Evolutionary conservation across 2,329 filamentous ascomycete species (phyloP).

Genomic region (Ceratocystis destructans): DNA sequence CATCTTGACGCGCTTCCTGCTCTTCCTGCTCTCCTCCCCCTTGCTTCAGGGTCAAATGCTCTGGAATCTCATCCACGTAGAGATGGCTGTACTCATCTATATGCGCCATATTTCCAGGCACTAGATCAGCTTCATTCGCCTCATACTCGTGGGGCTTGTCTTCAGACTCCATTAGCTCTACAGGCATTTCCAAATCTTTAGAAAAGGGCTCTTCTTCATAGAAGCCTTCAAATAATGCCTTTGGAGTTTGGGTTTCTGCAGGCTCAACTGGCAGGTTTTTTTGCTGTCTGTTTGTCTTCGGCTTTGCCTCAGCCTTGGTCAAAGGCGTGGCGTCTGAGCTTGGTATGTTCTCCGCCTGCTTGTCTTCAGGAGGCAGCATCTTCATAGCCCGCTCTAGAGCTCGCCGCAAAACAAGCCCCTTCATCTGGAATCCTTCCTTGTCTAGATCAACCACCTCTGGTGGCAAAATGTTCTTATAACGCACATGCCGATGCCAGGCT

Average conservation of each 20-base stretch:
- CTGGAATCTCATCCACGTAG: background rate
- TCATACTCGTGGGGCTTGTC: background rate
- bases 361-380: slow-evolving; percentile 9
- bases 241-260: background rate
- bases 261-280: background rate
- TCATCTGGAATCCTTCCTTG: slow-evolving; percentile 12
- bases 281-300: background rate
- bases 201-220: background rate
- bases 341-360: background rate
- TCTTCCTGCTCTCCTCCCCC: background rate
- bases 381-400: slow-evolving; percentile 12
- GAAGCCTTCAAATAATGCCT: background rate
- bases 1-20: background rate
- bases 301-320: background rate
- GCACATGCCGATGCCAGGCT: slow-evolving; percentile 14
- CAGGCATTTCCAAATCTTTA: background rate
- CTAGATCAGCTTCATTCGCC: background rate
- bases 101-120: background rate
- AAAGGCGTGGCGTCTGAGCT: background rate
- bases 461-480: slow-evolving; percentile 15
- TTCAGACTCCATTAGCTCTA: background rate
- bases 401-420: slow-evolving; percentile 8
- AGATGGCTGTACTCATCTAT: background rate
- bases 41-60: background rate
- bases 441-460: slow-evolving; percentile 6